Conservation (phyloP, 2,329 filamentous ascomycete species). For the Cytospora leucostoma region DNA sequence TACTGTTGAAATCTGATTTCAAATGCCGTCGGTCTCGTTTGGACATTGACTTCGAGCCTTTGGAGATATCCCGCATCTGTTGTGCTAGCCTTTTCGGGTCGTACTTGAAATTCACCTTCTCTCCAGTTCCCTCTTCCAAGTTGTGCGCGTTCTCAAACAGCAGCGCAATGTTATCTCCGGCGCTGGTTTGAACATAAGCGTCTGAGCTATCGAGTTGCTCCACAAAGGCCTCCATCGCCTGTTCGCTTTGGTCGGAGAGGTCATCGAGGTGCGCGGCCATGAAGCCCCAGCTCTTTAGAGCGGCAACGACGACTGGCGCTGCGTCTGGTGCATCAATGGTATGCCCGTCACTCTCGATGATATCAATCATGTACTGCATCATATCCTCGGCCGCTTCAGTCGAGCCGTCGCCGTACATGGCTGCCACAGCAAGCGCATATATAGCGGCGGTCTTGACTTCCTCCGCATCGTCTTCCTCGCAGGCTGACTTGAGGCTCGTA, state of each 20-base stretch:
- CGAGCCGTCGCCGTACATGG: conserved; percentile 74
- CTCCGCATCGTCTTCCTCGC: conserved; percentile 70
- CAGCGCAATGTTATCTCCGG: conserved; percentile 78
- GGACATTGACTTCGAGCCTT: conserved; percentile 52
- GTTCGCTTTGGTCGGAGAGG: conserved; percentile 68
- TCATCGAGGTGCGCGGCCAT: conserved; percentile 78
- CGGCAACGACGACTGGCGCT: conserved; percentile 69
- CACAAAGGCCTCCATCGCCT: conserved; percentile 76
- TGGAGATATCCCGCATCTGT: conserved; percentile 50
- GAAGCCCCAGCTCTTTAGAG: conserved; percentile 77
- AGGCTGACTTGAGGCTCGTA: conserved; percentile 59
- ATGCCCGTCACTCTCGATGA: conserved; percentile 77
- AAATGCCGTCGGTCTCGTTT: conserved; percentile 51
- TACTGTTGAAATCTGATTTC: conserved; percentile 51
- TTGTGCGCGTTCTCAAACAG: conserved; percentile 71
- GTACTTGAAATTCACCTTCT: conserved; percentile 52
- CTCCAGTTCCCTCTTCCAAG: conserved; percentile 51
- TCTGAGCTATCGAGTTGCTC: conserved; percentile 81
- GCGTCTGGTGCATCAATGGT: conserved; percentile 72
- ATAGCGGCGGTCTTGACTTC: conserved; percentile 70
- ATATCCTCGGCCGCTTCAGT: conserved; percentile 68
- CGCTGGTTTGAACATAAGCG: conserved; percentile 71
- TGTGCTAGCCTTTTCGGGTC: conserved; percentile 52
- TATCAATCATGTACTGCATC: conserved; percentile 75
- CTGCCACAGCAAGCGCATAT: conserved; percentile 70